Conservation (phyloP, 176 grass and related monocot species). For the Oryza brachyantha region DNA sequence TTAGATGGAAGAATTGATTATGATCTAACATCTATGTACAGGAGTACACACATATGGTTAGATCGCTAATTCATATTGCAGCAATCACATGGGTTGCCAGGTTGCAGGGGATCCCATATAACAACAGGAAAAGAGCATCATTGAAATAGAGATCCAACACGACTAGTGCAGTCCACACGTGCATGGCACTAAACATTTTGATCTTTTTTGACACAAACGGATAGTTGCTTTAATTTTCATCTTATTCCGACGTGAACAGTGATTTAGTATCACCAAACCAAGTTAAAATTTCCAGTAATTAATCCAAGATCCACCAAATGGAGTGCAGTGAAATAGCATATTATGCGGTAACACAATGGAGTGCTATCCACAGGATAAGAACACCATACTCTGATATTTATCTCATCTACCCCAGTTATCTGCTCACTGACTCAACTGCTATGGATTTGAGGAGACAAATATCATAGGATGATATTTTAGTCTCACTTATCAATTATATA, state of each 20-base stretch:
- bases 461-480: too few relatives aligned
- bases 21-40: not conserved
- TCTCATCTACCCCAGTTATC: not conserved
- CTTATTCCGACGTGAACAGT: not conserved
- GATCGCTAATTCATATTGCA: conserved; percentile 9
- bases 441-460: too few relatives aligned
- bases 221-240: not conserved
- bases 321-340: too few relatives aligned
- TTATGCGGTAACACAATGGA: not conserved
- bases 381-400: not conserved
- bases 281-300: not conserved
- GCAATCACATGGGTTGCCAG: not conserved
- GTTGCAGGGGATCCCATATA: not conserved
- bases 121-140: not conserved
- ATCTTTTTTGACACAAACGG: not conserved
- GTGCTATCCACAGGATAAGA: not conserved
- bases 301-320: not conserved
- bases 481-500: too few relatives aligned
- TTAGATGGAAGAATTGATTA: not conserved
- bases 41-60: not conserved
- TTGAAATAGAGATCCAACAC: conserved; percentile 4
- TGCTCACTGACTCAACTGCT: not conserved
- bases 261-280: not conserved
- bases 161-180: not conserved
- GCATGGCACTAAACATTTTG: not conserved